A percentile compares a stretch with the other conserved stretches of the same genome.
phyloP scores from a whole-genome alignment of 106 monocot species.

The Allium cepa region DNA sequence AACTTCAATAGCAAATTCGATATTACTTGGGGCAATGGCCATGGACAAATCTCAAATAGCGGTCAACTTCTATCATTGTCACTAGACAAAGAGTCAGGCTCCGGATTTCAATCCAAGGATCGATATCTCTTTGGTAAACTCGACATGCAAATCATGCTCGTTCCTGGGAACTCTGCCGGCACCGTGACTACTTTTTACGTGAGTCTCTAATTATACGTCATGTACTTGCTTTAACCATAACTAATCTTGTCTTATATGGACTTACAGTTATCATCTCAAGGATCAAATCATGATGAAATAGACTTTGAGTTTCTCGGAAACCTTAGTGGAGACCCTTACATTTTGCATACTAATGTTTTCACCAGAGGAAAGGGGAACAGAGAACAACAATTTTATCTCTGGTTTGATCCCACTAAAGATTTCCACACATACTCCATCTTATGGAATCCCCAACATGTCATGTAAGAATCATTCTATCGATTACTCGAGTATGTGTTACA shows the following conservation, averaged over 20 bases:
- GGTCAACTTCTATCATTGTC: conserved; percentile 16
- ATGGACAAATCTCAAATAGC: conserved; percentile 2
- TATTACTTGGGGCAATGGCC: conserved; percentile 13
- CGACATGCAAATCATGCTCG: conserved; percentile 22
- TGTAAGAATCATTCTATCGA: background rate
- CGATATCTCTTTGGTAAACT: conserved; percentile 13
- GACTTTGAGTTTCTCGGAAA: conserved; percentile 59
- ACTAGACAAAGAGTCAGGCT: conserved; percentile 13
- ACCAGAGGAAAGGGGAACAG: conserved; percentile 48
- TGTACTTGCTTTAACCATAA: background rate
- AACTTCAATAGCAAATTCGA: conserved; percentile 11
- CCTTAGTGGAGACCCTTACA: conserved; percentile 19
- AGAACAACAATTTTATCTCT: conserved; percentile 51
- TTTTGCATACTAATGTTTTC: conserved; percentile 55
- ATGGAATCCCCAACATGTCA: conserved; percentile 33
- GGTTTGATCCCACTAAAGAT: conserved; percentile 52
- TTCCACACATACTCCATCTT: conserved; percentile 61
- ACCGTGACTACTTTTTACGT: conserved; percentile 19
- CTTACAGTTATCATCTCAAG: conserved; percentile 14
- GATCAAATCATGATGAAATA: conserved; percentile 33
- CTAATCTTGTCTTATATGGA: background rate
- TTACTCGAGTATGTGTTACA: background rate
- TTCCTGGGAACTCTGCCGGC: conserved; percentile 15
- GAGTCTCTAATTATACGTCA: background rate
- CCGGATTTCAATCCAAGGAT: conserved; percentile 17